Evolutionary conservation across 768 basidiomycete genomes (phyloP).

Genomic region (Suillus subaureus): DNA sequence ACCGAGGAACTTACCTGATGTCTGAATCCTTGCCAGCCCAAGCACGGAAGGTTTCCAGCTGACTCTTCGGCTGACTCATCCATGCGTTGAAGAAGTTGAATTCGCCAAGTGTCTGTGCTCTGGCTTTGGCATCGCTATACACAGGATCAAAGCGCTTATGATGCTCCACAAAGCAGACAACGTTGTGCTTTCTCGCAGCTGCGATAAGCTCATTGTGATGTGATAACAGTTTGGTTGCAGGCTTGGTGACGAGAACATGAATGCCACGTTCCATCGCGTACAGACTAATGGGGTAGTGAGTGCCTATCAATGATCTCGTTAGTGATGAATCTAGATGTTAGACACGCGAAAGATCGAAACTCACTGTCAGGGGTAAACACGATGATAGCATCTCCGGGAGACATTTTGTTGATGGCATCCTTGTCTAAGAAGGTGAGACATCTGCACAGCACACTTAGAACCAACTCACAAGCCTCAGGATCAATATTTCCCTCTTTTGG

Average conservation of each 20-base stretch:
- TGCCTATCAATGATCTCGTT: conserved; percentile 44
- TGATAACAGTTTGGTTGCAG: conserved; percentile 82
- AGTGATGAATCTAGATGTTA: not conserved
- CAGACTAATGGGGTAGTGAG: conserved; percentile 82
- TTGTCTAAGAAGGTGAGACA: conserved; percentile 58
- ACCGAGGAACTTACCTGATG: conserved; percentile 58
- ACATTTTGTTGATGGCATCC: conserved; percentile 73
- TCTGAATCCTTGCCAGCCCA: conserved; percentile 97
- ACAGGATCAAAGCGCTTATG: conserved; percentile 92
- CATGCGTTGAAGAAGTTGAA: conserved; percentile 96
- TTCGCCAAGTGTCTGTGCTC: conserved; percentile 76
- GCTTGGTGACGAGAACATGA: conserved; percentile 93
- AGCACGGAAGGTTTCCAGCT: conserved; percentile 91
- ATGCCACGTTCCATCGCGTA: conserved; percentile 85
- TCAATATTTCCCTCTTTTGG: conserved; percentile 71
- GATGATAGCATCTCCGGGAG: conserved; percentile 85
- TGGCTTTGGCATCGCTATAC: conserved; percentile 87
- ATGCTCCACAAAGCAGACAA: conserved; percentile 93
- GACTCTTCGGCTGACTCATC: conserved; percentile 97
- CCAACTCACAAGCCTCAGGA: conserved; percentile 78
- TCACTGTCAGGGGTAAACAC: conserved; percentile 91
- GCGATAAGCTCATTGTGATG: conserved; percentile 81
- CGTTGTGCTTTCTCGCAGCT: conserved; percentile 75
- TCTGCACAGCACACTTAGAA: conserved; percentile 7
- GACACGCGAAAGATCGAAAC: conserved; percentile 24